phyloP scores from a whole-genome alignment of 2,329 filamentous ascomycete genomes.

The Epichloe festucae region DNA sequence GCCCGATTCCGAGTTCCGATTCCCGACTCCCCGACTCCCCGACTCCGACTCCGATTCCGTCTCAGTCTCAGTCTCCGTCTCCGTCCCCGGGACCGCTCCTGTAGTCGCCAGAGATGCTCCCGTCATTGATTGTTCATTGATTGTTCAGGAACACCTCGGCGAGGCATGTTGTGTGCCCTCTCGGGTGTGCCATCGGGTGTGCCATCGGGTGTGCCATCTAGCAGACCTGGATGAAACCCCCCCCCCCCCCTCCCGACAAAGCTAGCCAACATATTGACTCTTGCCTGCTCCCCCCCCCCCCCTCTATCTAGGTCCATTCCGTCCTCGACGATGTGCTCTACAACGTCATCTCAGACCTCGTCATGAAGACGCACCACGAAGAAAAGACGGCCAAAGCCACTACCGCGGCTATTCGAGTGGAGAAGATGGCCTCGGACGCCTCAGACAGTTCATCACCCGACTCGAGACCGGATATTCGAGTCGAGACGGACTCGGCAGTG shows the following conservation, averaged over 20 bases:
- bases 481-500: constrained; percentile 54
- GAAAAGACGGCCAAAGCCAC: constrained; percentile 63
- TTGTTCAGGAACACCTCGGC: neutral
- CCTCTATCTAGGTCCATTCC: constrained; percentile 38
- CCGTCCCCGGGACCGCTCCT: neutral
- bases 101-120: neutral
- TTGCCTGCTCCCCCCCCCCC: neutral
- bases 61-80: too few relatives aligned
- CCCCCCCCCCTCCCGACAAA: neutral
- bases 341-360: constrained; percentile 63
- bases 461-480: constrained; percentile 39
- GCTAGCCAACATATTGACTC: neutral
- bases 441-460: constrained; percentile 41
- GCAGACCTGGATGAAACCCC: neutral
- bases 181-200: neutral
- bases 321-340: constrained; percentile 64
- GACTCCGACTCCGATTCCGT: too few relatives aligned
- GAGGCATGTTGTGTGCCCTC: neutral
- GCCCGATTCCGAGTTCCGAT: neutral
- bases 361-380: constrained; percentile 62
- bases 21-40: too few relatives aligned
- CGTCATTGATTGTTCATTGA: neutral
- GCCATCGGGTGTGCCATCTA: neutral
- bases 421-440: constrained; percentile 45
- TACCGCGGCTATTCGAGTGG: constrained; percentile 50